phyloP scores from a whole-genome alignment of 371 early-diverging fungal genomes.

The Mortierella sp. region DNA sequence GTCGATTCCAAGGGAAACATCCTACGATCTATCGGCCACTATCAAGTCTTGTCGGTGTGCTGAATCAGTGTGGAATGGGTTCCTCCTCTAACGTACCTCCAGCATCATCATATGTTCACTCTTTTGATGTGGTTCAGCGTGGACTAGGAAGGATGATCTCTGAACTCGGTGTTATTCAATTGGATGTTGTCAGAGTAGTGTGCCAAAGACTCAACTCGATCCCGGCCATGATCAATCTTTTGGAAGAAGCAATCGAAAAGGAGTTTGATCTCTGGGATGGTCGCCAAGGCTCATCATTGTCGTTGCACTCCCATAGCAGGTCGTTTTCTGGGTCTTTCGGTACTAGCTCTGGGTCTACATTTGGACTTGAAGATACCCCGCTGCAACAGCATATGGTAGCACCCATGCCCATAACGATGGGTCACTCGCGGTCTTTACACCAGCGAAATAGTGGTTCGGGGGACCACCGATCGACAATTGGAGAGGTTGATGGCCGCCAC shows the following conservation, averaged over 20 bases:
- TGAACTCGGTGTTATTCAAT: constrained; percentile 31
- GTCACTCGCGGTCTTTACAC: constrained; percentile 1
- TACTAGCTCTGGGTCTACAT: constrained; percentile 15
- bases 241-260: constrained; percentile 50
- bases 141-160: constrained; percentile 38
- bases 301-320: not conserved
- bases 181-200: constrained; percentile 33
- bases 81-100: not conserved
- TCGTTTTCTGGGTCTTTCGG: not conserved
- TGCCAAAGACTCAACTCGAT: constrained; percentile 43
- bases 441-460: not conserved
- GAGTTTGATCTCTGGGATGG: constrained; percentile 47
- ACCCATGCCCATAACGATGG: constrained; percentile 17
- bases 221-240: constrained; percentile 34
- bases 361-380: constrained; percentile 39
- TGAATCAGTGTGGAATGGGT: constrained; percentile 34
- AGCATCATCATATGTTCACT: constrained; percentile 1
- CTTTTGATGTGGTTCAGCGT: constrained; percentile 22
- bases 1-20: constrained; percentile 14
- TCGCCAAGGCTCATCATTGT: constrained; percentile 16
- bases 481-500: constrained; percentile 14
- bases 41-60: constrained; percentile 23
- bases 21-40: constrained; percentile 27
- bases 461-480: not conserved
- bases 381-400: constrained; percentile 11